phyloP scores from a whole-genome alignment of 192 early-diverging fungal species.

The Dissophora ornata region DNA sequence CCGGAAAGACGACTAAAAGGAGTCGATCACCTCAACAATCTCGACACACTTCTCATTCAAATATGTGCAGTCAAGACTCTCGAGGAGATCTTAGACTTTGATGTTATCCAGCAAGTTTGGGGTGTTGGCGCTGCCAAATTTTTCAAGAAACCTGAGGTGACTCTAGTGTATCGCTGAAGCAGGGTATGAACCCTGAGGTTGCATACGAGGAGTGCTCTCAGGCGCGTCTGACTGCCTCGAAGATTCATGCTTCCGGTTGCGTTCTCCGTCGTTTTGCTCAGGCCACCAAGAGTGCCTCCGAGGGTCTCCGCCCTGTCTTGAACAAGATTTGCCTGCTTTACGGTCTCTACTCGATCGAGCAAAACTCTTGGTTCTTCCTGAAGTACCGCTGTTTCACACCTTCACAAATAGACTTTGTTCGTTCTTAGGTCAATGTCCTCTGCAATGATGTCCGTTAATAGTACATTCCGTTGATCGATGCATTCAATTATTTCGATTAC shows the following conservation, averaged over 20 bases:
- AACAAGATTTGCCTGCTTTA: slow-evolving; percentile 79
- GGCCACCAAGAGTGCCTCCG: slow-evolving; percentile 69
- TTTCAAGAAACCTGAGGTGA: slow-evolving; percentile 80
- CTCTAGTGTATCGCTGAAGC: slow-evolving; percentile 73
- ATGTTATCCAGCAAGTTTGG: slow-evolving; percentile 80
- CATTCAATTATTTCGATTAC: slow-evolving; percentile 89
- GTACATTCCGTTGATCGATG: slow-evolving; percentile 83
- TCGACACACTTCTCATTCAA: slow-evolving; percentile 58
- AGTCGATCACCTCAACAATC: slow-evolving; percentile 76
- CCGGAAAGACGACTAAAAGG: slow-evolving; percentile 80
- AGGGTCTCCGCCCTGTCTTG: slow-evolving; percentile 70
- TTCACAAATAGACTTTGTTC: slow-evolving; percentile 75
- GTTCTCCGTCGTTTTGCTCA: slow-evolving; percentile 85
- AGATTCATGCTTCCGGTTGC: slow-evolving; percentile 84
- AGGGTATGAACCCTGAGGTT: slow-evolving; percentile 90
- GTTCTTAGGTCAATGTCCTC: slow-evolving; percentile 68
- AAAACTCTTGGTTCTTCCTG: slow-evolving; percentile 85
- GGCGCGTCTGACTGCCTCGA: slow-evolving; percentile 81
- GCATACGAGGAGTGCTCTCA: slow-evolving; percentile 87
- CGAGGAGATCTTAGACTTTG: slow-evolving; percentile 64
- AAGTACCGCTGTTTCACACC: slow-evolving; percentile 83
- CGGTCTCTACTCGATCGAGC: slow-evolving; percentile 81
- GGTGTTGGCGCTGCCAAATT: slow-evolving; percentile 81
- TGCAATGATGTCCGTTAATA: slow-evolving; percentile 77
- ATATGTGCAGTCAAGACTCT: slow-evolving; percentile 60